phyloP scores from a whole-genome alignment of 306 rosid genomes.

The Cicer arietinum region DNA sequence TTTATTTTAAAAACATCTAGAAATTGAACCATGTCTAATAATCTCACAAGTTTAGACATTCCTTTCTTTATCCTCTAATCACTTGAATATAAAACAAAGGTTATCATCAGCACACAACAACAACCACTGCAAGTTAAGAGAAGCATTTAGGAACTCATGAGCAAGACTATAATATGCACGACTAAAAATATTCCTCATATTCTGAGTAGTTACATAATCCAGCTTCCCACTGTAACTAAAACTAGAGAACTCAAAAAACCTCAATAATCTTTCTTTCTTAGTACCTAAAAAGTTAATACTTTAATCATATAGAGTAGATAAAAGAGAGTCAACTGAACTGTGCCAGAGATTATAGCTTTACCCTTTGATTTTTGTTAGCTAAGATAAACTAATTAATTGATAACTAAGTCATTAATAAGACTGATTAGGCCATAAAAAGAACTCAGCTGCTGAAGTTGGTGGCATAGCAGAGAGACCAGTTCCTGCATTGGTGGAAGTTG shows the following conservation, averaged over 20 bases:
- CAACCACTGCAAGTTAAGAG: constrained; percentile 20
- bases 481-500: constrained; percentile 28
- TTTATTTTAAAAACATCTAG: not conserved
- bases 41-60: too few species aligned
- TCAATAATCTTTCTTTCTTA: constrained; percentile 48
- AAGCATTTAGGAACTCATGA: constrained; percentile 36
- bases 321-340: constrained; percentile 59
- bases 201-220: constrained; percentile 57
- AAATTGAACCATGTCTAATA: not conserved
- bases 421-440: constrained; percentile 87
- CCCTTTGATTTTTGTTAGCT: constrained; percentile 55
- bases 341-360: constrained; percentile 48
- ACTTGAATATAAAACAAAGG: not conserved
- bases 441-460: constrained; percentile 68
- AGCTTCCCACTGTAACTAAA: constrained; percentile 52
- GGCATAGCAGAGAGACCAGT: constrained; percentile 51
- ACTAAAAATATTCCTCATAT: constrained; percentile 47
- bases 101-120: constrained; percentile 5
- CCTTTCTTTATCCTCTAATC: too few species aligned
- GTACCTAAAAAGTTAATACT: constrained; percentile 41
- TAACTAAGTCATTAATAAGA: constrained; percentile 50
- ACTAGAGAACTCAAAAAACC: constrained; percentile 60
- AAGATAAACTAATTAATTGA: constrained; percentile 32
- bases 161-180: constrained; percentile 41
- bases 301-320: constrained; percentile 52